phyloP scores from a whole-genome alignment of 2,329 filamentous ascomycete genomes.

The Seiridium unicorne region DNA sequence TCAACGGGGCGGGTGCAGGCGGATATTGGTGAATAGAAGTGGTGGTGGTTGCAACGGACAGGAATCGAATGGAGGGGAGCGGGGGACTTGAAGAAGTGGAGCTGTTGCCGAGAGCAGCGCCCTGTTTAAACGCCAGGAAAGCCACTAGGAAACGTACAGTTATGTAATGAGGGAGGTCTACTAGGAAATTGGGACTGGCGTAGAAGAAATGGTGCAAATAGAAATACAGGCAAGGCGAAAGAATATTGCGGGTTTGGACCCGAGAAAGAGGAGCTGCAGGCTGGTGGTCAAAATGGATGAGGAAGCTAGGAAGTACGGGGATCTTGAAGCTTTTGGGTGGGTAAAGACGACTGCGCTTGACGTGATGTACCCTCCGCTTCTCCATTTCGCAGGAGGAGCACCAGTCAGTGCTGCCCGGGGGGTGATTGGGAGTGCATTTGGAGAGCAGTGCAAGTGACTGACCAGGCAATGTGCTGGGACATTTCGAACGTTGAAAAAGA shows the following conservation, averaged over 20 bases:
- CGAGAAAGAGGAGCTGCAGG: neutral
- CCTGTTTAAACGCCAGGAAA: conserved; percentile 8
- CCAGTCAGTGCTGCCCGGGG: neutral
- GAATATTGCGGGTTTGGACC: neutral
- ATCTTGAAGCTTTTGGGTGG: conserved; percentile 4
- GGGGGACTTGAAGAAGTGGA: conserved; percentile 7
- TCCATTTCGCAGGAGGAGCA: neutral
- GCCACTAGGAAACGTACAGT: conserved; percentile 6
- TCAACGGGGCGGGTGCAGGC: neutral
- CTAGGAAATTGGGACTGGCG: conserved; percentile 1
- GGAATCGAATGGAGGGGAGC: conserved; percentile 10
- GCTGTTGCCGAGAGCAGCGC: conserved; percentile 2
- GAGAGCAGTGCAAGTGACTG: neutral
- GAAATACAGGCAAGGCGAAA: neutral
- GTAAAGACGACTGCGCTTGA: conserved; percentile 6
- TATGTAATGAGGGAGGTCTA: conserved; percentile 6
- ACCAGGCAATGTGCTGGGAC: too few relatives aligned
- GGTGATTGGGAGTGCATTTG: neutral
- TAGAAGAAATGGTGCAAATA: neutral
- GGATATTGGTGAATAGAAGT: neutral
- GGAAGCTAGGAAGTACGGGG: conserved; percentile 6
- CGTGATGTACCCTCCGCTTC: conserved; percentile 4
- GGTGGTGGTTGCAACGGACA: conserved; percentile 9
- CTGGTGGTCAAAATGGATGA: neutral
- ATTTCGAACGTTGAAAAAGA: too few relatives aligned